Evolutionary conservation across 169 alveolate species (phyloP).

Genomic region (Amoebophrya sp.): DNA sequence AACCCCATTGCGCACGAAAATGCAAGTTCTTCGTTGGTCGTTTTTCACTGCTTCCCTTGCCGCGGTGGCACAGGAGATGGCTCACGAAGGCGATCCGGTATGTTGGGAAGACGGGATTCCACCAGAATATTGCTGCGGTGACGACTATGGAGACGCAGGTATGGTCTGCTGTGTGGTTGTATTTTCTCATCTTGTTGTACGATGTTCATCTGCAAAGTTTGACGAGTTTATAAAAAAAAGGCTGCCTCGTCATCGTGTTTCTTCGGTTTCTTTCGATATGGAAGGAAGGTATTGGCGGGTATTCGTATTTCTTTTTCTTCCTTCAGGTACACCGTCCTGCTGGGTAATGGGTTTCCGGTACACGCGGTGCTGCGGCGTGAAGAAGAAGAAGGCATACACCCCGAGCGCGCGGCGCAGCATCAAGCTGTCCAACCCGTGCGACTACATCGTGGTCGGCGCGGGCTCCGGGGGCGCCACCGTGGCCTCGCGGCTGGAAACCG

Average conservation of each 20-base stretch:
- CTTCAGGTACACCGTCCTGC: neutral
- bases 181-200: too few species aligned
- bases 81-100: neutral
- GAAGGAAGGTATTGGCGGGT: too few species aligned
- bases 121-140: neutral
- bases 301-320: too few species aligned
- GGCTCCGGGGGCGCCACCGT: neutral
- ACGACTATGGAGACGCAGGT: neutral
- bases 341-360: neutral
- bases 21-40: too few species aligned
- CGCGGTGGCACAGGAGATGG: neutral
- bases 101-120: neutral
- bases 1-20: too few species aligned
- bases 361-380: neutral
- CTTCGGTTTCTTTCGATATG: too few species aligned
- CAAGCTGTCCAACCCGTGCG: neutral
- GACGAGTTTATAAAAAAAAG: too few species aligned
- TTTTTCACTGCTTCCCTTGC: neutral
- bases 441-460: neutral
- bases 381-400: neutral
- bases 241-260: too few species aligned
- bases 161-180: too few species aligned
- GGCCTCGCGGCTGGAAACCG: neutral
- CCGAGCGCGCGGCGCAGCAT: neutral
- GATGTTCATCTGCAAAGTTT: too few species aligned